Base-by-base conservation (phyloP, 2,329 filamentous ascomycete genomes). In the Colletotrichum liaoningense region DNA sequence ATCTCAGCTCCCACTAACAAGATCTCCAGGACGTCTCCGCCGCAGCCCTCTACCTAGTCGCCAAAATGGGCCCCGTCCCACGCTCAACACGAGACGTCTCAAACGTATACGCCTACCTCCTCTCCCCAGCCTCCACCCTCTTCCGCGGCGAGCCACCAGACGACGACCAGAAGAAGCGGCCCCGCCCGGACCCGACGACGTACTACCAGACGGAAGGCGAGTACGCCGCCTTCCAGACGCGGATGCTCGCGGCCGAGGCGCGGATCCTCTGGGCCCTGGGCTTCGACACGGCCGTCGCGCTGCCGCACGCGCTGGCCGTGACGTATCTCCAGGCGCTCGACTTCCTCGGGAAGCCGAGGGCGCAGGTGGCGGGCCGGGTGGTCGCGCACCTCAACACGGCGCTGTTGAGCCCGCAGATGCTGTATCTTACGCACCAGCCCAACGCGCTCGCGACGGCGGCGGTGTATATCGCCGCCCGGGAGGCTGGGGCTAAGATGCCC, bases 251-350 rank as follows among this genome's bases (percentile, higher is more conserved):
- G n/a, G 88, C 92, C 62, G 97, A 99, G 82, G 90, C 93, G 4
- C 90, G 92, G 54, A 91, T 98, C 22, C 88, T 98, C 1, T 91
- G 91, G 73, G 88, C 91, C 0, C 86, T 98, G 0, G 92, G 92
- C 16, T 98, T 76, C 82, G 90, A 97, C 78, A 94, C 93, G 1
- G 94, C 97, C 77, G 94, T 97, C 12, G 91, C 94, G 1, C 88
- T 98, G 0, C 97, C 97, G 0, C 94, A 98, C 79, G 90, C 93
- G 0, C 89, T 98, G 16, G 94, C 94, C 72, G 89, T 98, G 71
- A 98, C 95, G 6, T 99, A 98, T 80, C 90, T 98, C 1, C 96
- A 98, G 83, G 93, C 95, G 0, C 89, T 99, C 22, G 94, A 95
- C 72, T 92, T 93, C 60, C 77, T 90, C n/a, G 81, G 80, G 12